Evolutionary conservation across 2,329 filamentous ascomycete species (phyloP).

Genomic region (Pyricularia sp.): DNA sequence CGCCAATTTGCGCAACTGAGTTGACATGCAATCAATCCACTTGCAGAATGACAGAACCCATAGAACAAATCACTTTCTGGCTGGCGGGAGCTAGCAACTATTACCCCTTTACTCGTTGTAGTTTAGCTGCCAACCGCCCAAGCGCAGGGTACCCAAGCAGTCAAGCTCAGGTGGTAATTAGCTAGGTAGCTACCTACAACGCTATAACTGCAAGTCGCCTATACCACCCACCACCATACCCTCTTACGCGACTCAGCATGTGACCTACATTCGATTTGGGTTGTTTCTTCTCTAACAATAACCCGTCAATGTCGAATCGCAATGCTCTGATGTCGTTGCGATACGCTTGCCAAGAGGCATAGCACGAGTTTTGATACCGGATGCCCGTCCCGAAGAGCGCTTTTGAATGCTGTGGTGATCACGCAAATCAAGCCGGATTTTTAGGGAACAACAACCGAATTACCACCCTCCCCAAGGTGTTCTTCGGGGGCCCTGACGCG

Average conservation of each 20-base stretch:
- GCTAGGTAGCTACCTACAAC: no score
- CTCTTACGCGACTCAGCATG: background rate
- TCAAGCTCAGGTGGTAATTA: no score
- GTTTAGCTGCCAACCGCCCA: background rate
- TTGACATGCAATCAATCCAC: background rate
- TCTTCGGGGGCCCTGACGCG: background rate
- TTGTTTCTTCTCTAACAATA: background rate
- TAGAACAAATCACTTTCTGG: no score
- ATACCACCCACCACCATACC: no score
- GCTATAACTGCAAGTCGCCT: no score
- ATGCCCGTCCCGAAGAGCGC: background rate
- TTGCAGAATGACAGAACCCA: no score
- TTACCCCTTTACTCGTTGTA: no score
- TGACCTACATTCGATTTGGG: background rate
- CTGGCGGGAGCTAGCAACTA: no score
- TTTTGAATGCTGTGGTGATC: background rate
- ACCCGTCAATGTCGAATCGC: background rate
- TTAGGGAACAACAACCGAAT: background rate
- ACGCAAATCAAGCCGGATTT: background rate
- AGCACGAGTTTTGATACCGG: background rate
- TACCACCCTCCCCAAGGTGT: background rate
- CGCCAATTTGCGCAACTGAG: background rate
- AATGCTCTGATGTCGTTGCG: background rate
- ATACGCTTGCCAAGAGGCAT: background rate
- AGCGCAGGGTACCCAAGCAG: background rate